phyloP scores from a whole-genome alignment of 352 stramenopile genomes.

The Phytopythium helicoides region DNA sequence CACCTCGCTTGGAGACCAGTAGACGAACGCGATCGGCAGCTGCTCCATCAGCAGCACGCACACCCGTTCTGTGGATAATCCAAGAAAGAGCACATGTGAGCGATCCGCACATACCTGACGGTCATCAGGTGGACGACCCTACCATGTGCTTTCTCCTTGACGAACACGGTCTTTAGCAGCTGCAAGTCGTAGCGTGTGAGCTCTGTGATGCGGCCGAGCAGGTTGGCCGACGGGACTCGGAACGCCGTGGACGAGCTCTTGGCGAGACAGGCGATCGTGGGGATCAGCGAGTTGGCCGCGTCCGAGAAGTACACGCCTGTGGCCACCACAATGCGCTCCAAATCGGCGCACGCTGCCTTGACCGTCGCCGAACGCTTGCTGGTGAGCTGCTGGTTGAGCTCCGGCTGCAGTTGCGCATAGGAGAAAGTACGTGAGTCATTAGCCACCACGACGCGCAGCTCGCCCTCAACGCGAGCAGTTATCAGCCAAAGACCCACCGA shows the following conservation, averaged over 20 bases:
- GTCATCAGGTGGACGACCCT: not conserved
- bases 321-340: conserved; percentile 47
- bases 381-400: conserved; percentile 39
- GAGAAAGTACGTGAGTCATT: conserved; percentile 1
- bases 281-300: conserved; percentile 55
- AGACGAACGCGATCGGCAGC: conserved; percentile 47
- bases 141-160: conserved; percentile 38
- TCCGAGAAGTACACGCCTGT: conserved; percentile 45
- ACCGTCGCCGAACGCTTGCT: conserved; percentile 55
- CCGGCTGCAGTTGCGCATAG: conserved; percentile 17
- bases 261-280: conserved; percentile 42
- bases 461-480: not conserved
- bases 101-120: not conserved
- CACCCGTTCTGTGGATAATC: conserved; percentile 45
- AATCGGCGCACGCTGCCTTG: conserved; percentile 38
- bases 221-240: conserved; percentile 39
- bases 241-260: conserved; percentile 55
- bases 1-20: conserved; percentile 50
- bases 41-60: conserved; percentile 57
- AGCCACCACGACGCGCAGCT: conserved; percentile 7
- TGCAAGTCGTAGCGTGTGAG: conserved; percentile 59
- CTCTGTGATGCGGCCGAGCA: conserved; percentile 57
- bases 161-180: conserved; percentile 43
- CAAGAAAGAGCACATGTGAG: not conserved
- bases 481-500: conserved; percentile 26